Base-by-base conservation (phyloP, 352 stramenopile genomes). In the Globisporangium paddicum region DNA sequence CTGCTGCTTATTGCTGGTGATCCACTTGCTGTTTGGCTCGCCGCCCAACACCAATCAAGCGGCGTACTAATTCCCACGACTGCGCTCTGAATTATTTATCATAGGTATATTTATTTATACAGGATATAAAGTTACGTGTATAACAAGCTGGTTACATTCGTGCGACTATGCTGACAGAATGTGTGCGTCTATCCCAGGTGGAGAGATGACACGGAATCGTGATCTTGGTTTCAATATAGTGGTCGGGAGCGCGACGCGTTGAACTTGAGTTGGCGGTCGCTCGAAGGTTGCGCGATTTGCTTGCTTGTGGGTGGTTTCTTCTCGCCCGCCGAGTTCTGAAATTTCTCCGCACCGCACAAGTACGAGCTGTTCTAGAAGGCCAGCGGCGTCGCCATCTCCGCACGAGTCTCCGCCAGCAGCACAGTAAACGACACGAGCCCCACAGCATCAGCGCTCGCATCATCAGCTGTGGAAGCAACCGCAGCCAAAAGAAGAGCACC, bases 31-130 rank as follows among this genome's bases (percentile, higher is more conserved):
- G 47, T 16, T 42, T 42, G 37, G 37, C 9, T 53, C 47, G 26
- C 11, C 38, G 34, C 50, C 50, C 50, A 46, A 57, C 50, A 57
- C 50, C 50, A 57, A 45, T 57, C 50, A 57, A 57, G 50, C 50
- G 13, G 32, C 30, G 18, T 46, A 46, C n/a, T 46, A 21, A 46
- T 46, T 46, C 25, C 16, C 8, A 25, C 40, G 40, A 25, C 40
- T 3, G 5, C 5, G 16, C 18, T 46, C 5, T 46, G 18, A 13
- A 46, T 5, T 46, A 7, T 42, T 0, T 16, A 2, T 46, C 8
- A 26, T 13, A n/a, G n/a, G n/a, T n/a, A n/a, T 9, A 53, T 40
- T 28, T 6, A 11, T 26, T 53, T 53, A 26, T 26, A 40, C 2
- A 53, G 47, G 26, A 4, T 10, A 56, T 21, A 3, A 1, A 46